Conservation (phyloP, 305 asterid genomes). For the Stenogyne calaminthoides region DNA sequence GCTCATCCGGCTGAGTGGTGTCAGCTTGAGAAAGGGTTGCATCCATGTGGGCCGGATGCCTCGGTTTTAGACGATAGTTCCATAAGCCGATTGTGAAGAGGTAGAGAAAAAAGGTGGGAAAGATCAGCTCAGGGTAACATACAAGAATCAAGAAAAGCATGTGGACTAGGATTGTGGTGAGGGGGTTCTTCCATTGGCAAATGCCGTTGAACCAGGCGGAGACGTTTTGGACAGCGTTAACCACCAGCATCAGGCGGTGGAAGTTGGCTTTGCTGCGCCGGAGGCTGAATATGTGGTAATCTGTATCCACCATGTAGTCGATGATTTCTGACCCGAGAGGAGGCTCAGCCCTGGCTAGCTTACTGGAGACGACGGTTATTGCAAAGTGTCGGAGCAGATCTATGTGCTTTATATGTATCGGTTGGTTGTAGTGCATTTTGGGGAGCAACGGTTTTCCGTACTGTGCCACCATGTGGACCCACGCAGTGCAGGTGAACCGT, state of each 20-base stretch:
- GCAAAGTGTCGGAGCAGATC: slow-evolving; percentile 89
- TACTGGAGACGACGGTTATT: slow-evolving; percentile 57
- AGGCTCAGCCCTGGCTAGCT: slow-evolving; percentile 77
- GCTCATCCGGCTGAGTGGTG: slow-evolving; percentile 62
- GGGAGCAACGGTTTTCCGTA: slow-evolving; percentile 87
- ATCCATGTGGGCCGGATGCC: slow-evolving; percentile 87
- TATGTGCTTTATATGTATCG: slow-evolving; percentile 74
- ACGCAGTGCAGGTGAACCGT: slow-evolving; percentile 86
- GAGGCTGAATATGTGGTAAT: slow-evolving; percentile 76
- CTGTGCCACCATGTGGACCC: slow-evolving; percentile 78
- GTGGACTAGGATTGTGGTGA: slow-evolving; percentile 79
- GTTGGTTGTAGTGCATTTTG: slow-evolving; percentile 76
- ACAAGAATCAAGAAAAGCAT: slow-evolving; percentile 73
- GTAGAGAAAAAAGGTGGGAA: slow-evolving; percentile 87
- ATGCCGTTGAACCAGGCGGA: slow-evolving; percentile 64
- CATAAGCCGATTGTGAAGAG: slow-evolving; percentile 83
- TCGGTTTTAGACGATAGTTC: slow-evolving; percentile 81
- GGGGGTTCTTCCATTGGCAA: slow-evolving; percentile 80
- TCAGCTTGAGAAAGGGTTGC: slow-evolving; percentile 85
- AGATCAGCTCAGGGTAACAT: slow-evolving; percentile 77
- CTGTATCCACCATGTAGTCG: slow-evolving; percentile 86
- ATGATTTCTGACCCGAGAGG: slow-evolving; percentile 71
- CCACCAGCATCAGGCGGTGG: slow-evolving; percentile 65
- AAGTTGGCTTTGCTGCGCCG: slow-evolving; percentile 90
- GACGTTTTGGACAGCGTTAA: slow-evolving; percentile 51